Conservation (phyloP, 2,329 filamentous ascomycete species). For the Teratosphaeria destructans region DNA sequence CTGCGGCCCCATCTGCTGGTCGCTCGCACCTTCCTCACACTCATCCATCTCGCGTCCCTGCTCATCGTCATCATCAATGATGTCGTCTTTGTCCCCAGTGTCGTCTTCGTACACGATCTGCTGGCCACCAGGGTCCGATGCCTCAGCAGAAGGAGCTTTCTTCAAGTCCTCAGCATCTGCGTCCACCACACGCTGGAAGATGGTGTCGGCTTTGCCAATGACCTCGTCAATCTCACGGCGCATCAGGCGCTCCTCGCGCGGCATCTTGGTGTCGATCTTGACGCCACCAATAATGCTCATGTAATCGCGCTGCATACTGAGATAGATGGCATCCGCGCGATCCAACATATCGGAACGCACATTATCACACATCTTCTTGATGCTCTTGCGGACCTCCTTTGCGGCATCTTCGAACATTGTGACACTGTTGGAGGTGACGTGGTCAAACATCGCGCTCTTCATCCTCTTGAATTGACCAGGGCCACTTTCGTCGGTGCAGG, state of each 20-base stretch:
- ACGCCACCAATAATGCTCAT: slow-evolving; percentile 23
- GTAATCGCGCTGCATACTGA: slow-evolving; percentile 29
- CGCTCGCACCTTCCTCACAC: neutral
- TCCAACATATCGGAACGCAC: slow-evolving; percentile 35
- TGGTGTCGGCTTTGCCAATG: slow-evolving; percentile 8
- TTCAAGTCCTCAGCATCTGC: slow-evolving; percentile 12
- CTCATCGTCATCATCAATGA: neutral
- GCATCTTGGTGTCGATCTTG: slow-evolving; percentile 7
- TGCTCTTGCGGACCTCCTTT: slow-evolving; percentile 29
- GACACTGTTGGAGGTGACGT: slow-evolving; percentile 32
- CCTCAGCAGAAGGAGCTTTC: neutral
- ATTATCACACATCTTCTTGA: slow-evolving; percentile 34
- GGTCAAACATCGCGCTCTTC: slow-evolving; percentile 38
- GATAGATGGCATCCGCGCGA: slow-evolving; percentile 35
- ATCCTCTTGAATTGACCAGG: slow-evolving; percentile 41
- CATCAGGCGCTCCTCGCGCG: slow-evolving; percentile 11
- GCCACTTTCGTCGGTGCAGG: slow-evolving; percentile 37
- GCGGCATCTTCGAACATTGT: slow-evolving; percentile 43
- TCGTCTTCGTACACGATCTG: neutral
- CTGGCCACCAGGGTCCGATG: neutral
- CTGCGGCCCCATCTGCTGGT: neutral
- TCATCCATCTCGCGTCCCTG: neutral
- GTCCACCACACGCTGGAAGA: slow-evolving; percentile 9
- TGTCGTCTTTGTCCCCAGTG: neutral
- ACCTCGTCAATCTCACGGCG: slow-evolving; percentile 12